Evolutionary conservation across 2,329 filamentous ascomycete genomes (phyloP).

Genomic region (Macrophomina tecta): DNA sequence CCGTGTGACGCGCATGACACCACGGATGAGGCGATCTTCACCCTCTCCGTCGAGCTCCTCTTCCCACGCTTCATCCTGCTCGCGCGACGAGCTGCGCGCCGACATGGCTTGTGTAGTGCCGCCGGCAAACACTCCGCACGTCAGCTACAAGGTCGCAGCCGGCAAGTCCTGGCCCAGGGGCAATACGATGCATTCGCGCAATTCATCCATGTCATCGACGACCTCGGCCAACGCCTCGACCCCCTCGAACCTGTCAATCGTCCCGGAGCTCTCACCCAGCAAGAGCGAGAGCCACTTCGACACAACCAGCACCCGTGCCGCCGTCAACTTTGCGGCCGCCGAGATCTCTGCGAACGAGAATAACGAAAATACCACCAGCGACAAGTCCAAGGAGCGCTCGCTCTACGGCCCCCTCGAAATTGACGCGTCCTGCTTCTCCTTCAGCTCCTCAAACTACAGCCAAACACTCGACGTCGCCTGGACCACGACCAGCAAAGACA

Average conservation of each 20-base stretch:
- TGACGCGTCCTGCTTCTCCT: conserved; percentile 5
- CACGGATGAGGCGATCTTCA: neutral
- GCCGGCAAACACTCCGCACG: neutral
- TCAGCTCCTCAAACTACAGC: neutral
- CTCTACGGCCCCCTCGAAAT: conserved; percentile 8
- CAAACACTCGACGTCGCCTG: neutral
- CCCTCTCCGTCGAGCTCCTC: neutral
- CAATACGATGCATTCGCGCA: conserved; percentile 3
- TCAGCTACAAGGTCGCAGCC: neutral
- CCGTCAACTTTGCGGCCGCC: neutral
- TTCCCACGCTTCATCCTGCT: neutral
- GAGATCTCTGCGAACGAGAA: neutral
- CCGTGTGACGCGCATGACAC: neutral
- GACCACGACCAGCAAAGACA: neutral
- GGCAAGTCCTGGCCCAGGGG: neutral
- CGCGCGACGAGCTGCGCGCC: conserved; percentile 3
- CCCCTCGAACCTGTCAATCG: neutral
- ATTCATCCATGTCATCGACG: neutral
- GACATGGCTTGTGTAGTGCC: conserved; percentile 4
- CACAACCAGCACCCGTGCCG: neutral
- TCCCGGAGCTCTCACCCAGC: conserved; percentile 13
- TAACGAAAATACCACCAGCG: too few relatives aligned
- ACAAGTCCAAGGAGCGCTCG: neutral
- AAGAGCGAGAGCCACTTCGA: conserved; percentile 14
- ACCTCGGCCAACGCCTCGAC: neutral